Conservation (phyloP, 768 basidiomycete genomes). For the Sporobolomyces pararoseus region DNA sequence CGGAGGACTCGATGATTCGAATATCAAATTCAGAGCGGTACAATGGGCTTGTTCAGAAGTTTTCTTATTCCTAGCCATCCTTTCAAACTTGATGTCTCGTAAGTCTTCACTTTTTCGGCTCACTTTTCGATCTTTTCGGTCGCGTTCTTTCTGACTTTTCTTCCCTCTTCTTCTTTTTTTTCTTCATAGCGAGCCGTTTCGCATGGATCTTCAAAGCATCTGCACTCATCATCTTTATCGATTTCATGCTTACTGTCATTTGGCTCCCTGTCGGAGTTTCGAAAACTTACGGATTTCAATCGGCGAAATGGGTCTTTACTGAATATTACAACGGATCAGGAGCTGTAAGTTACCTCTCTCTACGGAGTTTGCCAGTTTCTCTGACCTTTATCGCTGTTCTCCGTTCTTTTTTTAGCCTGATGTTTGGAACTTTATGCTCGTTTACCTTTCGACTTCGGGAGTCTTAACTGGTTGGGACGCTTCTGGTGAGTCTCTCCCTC, state of each 20-base stretch:
- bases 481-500: neutral
- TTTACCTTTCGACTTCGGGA: slow-evolving; percentile 80
- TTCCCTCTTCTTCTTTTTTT: too few species aligned
- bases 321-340: slow-evolving; percentile 82
- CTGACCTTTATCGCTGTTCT: neutral
- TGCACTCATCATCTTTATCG: slow-evolving; percentile 69
- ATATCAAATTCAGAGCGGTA: slow-evolving; percentile 79
- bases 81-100: slow-evolving; percentile 81
- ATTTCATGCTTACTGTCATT: slow-evolving; percentile 80
- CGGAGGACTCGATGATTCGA: slow-evolving; percentile 60
- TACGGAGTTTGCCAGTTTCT: neutral
- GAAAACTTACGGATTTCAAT: slow-evolving; percentile 81
- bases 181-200: slow-evolving; percentile 53
- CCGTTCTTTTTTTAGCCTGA: slow-evolving; percentile 52
- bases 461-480: slow-evolving; percentile 89
- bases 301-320: slow-evolving; percentile 77
- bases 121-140: neutral
- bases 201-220: slow-evolving; percentile 74
- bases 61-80: slow-evolving; percentile 65
- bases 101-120: slow-evolving; percentile 42
- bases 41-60: slow-evolving; percentile 78
- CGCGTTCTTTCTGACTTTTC: too few species aligned
- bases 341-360: slow-evolving; percentile 50
- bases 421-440: slow-evolving; percentile 88
- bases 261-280: slow-evolving; percentile 91